Evolutionary conservation across 495 filamentous ascomycete species (phyloP), one percentile per base, ranked within the genome.

Genomic region (Daldinia decipiens): DNA sequence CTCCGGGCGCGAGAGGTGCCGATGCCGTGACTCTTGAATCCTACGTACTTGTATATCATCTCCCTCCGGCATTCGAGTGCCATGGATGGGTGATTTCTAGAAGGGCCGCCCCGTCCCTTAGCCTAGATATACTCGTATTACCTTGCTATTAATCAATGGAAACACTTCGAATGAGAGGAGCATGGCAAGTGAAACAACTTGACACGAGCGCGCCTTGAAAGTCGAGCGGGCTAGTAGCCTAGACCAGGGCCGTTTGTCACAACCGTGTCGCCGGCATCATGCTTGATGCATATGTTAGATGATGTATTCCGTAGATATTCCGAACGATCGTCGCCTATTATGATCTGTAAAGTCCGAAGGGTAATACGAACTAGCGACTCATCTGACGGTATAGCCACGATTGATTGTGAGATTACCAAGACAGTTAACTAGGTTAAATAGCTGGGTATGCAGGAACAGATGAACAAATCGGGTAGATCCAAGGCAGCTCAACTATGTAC

Each of bases 291-390:
- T 12, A 21, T 24, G 39, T 47, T 47, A 52, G 15, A 29, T 27
- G 5, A 6, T 53, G 27, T 53, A n/a, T n/a, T n/a, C n/a, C n/a
- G n/a, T 53, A 27, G 26, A 31, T 31, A 15, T 27, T 60, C 59
- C 64, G 69, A 51, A 50, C 31, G 69, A 72, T 60, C 53, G 54
- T 62, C 43, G 57, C 43, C 55, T 15, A 27, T 38, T 39, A 59
- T 12, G 34, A 60, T 19, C 29, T 26, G 40, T 61, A 72, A 72
- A 68, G 70, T 72, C 70, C 70, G 70, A 61, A 61, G n/a, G 27
- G 36, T n/a, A 59, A 68, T 39, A 66, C 40, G 45, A 71, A 31
- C 38, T 13, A 13, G 57, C 63, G 53, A 38, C 31, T 39, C 38
- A 65, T 68, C 56, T 73, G 61, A 65, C 52, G 57, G 61, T 68